Percentiles rank a stretch among this genome's conserved stretches.
Conservation (phyloP, 495 filamentous ascomycete genomes). For the Annulohypoxylon moriforme region DNA sequence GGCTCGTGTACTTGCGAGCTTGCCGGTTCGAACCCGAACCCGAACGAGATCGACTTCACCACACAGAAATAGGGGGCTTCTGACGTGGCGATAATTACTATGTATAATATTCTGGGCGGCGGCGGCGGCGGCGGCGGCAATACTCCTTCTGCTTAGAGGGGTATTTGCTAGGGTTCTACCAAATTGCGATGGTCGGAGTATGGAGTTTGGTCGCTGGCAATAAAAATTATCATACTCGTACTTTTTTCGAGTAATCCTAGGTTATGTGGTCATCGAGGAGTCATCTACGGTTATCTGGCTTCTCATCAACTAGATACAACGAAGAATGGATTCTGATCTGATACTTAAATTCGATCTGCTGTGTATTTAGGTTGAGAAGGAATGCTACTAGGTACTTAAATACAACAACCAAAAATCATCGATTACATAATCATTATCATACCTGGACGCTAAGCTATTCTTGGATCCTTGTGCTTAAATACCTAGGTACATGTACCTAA, state of each 20-base stretch:
- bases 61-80: conserved; percentile 60
- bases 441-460: neutral
- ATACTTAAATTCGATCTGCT: neutral
- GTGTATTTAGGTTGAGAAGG: neutral
- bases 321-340: neutral
- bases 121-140: neutral
- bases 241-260: neutral
- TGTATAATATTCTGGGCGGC: neutral
- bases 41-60: conserved; percentile 84
- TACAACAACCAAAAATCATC: neutral
- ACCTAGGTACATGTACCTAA: neutral
- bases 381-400: neutral
- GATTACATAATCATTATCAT: neutral
- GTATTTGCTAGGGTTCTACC: neutral
- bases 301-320: neutral
- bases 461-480: neutral
- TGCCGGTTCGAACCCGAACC: conserved; percentile 64
- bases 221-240: neutral
- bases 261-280: neutral
- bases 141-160: neutral
- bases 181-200: conserved; percentile 13
- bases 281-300: neutral
- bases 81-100: neutral
- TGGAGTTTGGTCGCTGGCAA: conserved; percentile 29
- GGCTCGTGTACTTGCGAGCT: conserved; percentile 88